Percentiles rank a stretch among this genome's conserved stretches.
Conservation (phyloP, 106 monocot genomes). For the Acanthochlamys bracteata region DNA sequence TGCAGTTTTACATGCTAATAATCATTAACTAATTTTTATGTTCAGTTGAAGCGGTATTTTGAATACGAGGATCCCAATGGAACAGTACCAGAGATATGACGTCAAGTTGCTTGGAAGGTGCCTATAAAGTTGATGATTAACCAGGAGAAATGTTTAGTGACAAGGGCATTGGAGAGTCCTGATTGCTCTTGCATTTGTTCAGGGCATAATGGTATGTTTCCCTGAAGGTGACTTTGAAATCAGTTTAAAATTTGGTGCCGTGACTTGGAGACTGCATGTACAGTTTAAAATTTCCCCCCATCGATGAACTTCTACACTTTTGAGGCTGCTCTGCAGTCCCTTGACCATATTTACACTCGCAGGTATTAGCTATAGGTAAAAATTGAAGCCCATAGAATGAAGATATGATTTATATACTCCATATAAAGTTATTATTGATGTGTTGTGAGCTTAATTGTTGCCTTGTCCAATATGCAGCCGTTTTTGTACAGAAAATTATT, state of each 20-base stretch:
- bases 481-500: too few species aligned
- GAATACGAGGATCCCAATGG: constrained; percentile 89
- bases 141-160: constrained; percentile 72
- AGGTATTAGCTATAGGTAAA: background rate
- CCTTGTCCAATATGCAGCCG: too few species aligned
- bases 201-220: constrained; percentile 15
- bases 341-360: background rate
- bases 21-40: background rate
- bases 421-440: background rate
- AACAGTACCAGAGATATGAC: constrained; percentile 90
- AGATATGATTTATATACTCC: background rate
- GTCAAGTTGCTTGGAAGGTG: constrained; percentile 71
- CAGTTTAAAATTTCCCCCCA: background rate
- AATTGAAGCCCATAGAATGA: background rate
- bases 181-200: constrained; percentile 75
- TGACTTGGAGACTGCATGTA: background rate
- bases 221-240: background rate
- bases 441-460: too few species aligned
- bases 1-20: too few species aligned
- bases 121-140: constrained; percentile 91
- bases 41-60: constrained; percentile 77
- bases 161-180: constrained; percentile 23
- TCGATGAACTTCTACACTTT: background rate
- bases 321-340: background rate
- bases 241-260: background rate